Conservation (phyloP, 176 grass and related monocot genomes). For the Zea mays region DNA sequence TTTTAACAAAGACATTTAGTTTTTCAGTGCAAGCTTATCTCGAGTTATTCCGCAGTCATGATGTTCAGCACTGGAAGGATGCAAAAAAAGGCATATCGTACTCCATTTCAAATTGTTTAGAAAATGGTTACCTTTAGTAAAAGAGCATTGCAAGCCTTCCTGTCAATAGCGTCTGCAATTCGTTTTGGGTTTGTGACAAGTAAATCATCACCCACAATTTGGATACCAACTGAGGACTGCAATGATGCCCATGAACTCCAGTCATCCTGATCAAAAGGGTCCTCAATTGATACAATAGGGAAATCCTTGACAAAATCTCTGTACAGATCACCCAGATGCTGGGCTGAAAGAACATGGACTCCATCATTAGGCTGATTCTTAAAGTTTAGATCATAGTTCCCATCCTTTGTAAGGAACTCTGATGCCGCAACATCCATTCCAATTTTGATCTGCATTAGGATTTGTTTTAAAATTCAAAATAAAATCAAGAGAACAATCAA, state of each 20-base stretch:
- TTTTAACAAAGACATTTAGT: background rate
- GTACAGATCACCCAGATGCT: conserved; percentile 69
- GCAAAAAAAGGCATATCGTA: background rate
- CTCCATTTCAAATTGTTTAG: too few relatives aligned
- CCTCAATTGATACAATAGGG: conserved; percentile 97
- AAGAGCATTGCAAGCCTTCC: conserved; percentile 92
- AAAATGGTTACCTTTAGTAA: conserved; percentile 71
- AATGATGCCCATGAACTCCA: conserved; percentile 88
- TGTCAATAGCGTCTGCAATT: conserved; percentile 78
- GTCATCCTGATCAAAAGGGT: conserved; percentile 98
- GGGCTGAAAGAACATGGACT: conserved; percentile 60
- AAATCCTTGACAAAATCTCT: conserved; percentile 86
- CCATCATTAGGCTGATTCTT: conserved; percentile 96
- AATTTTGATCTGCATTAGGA: conserved; percentile 80
- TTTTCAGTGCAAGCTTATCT: conserved; percentile 3
- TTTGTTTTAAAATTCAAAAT: conserved; percentile 19
- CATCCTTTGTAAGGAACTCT: conserved; percentile 88
- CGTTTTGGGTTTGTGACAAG: conserved; percentile 97
- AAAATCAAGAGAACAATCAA: conserved; percentile 3
- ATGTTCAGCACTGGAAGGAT: background rate
- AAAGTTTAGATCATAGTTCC: conserved; percentile 87
- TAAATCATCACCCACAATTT: conserved; percentile 94
- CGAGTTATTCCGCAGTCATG: background rate
- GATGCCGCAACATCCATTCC: conserved; percentile 98
- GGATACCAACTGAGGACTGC: conserved; percentile 80